A percentile compares a stretch with the other conserved stretches of the same genome.
Evolutionary conservation across 345 rosid species (phyloP).

Genomic region (Corymbia maculata): DNA sequence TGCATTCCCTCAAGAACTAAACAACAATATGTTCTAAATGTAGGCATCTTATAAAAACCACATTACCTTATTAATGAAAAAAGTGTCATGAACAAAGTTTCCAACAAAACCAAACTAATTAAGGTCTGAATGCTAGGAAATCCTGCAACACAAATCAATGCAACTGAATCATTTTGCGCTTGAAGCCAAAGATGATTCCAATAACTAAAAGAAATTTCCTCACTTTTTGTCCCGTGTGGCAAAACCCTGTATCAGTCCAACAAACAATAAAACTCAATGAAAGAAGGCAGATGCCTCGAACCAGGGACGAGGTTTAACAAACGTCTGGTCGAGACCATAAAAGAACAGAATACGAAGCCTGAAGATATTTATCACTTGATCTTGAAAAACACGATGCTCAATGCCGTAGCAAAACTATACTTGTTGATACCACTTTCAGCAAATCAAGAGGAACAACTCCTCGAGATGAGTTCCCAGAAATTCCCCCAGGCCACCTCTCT

Average conservation of each 20-base stretch:
- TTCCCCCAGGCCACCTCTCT: slow-evolving; percentile 42
- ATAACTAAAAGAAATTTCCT: neutral
- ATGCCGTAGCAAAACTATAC: slow-evolving; percentile 36
- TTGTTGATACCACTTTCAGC: slow-evolving; percentile 9
- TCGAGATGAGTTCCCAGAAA: slow-evolving; percentile 11
- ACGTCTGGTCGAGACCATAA: neutral
- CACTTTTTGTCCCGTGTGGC: neutral
- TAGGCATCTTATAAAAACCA: neutral
- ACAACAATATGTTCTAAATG: neutral
- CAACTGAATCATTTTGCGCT: neutral
- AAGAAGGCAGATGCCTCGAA: neutral
- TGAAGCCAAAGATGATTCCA: neutral
- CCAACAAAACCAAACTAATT: neutral
- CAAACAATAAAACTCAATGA: neutral
- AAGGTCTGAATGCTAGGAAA: neutral
- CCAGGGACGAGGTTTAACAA: neutral
- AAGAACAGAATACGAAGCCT: neutral
- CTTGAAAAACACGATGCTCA: slow-evolving; percentile 58
- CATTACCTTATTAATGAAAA: neutral
- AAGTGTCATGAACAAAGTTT: neutral
- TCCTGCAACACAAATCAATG: neutral
- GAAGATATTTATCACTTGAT: slow-evolving; percentile 4
- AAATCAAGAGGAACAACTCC: slow-evolving; percentile 53
- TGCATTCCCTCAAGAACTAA: neutral
- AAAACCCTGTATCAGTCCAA: neutral